phyloP scores from a whole-genome alignment of 352 stramenopile genomes.

The Blastocystis hominis region DNA sequence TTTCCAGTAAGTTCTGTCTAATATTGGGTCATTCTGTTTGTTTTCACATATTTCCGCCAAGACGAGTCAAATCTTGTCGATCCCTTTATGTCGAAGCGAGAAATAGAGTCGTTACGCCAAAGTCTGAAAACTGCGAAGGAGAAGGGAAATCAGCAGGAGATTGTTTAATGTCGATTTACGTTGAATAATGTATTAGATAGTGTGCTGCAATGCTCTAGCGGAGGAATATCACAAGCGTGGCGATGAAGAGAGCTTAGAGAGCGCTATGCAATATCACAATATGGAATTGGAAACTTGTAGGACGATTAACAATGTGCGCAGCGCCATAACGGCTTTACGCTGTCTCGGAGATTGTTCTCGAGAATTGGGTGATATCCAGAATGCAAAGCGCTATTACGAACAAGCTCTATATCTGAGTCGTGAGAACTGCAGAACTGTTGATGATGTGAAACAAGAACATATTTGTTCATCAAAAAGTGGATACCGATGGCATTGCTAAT shows the following conservation, averaged over 20 bases:
- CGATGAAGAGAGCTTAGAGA: slow-evolving; percentile 29
- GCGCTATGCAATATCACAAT: slow-evolving; percentile 24
- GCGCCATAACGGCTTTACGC: not conserved
- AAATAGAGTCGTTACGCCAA: not conserved
- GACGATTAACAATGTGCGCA: not conserved
- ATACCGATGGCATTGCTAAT: not conserved
- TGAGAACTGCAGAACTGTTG: not conserved
- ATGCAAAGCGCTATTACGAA: slow-evolving; percentile 12
- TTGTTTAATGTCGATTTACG: not conserved
- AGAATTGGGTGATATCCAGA: slow-evolving; percentile 22
- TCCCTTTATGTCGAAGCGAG: not conserved
- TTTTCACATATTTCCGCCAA: not conserved
- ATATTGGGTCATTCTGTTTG: not conserved
- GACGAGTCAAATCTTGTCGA: not conserved
- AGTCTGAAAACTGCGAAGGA: slow-evolving; percentile 2
- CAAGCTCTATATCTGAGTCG: not conserved
- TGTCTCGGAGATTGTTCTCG: slow-evolving; percentile 37
- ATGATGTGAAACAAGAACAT: not conserved
- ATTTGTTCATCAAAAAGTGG: not conserved
- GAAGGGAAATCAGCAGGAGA: not conserved
- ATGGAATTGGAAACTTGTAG: slow-evolving; percentile 2
- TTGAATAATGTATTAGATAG: not conserved
- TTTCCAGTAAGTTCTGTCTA: slow-evolving; percentile 36
- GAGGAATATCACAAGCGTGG: slow-evolving; percentile 37
- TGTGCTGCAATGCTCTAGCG: slow-evolving; percentile 21